Evolutionary conservation across 1,139 yeast genomes (phyloP).

Genomic region (Eremothecium gossypii): DNA sequence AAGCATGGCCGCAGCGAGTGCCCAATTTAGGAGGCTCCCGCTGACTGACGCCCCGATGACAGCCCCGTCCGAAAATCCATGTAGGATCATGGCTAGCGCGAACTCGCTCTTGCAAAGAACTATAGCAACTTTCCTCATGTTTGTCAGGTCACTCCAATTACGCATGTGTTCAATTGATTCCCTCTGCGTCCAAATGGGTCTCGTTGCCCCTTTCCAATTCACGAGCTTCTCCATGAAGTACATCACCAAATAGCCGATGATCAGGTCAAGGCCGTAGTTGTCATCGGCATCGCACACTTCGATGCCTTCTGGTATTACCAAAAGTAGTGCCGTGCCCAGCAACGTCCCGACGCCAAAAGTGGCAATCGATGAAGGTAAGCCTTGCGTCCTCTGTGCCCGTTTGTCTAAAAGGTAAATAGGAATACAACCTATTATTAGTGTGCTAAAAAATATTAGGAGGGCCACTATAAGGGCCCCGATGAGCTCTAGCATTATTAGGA

Average conservation of each 20-base stretch:
- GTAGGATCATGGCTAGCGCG: conserved; percentile 49
- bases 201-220: conserved; percentile 6
- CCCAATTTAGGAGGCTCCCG: conserved; percentile 35
- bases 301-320: conserved; percentile 55
- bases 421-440: conserved; percentile 31
- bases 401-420: conserved; percentile 27
- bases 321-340: conserved; percentile 45
- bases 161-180: conserved; percentile 1
- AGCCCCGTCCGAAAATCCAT: conserved; percentile 57
- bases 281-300: conserved; percentile 33
- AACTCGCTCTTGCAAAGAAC: conserved; percentile 32
- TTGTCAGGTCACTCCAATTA: conserved; percentile 14
- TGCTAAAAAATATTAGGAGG: conserved; percentile 16
- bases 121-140: conserved; percentile 15
- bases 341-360: conserved; percentile 49
- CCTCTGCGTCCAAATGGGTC: conserved; percentile 2
- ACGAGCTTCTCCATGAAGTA: conserved; percentile 23
- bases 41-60: conserved; percentile 48
- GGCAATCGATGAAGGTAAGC: conserved; percentile 27
- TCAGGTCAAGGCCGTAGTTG: conserved; percentile 25
- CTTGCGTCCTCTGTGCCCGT: conserved; percentile 14
- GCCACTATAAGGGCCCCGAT: conserved; percentile 13
- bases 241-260: conserved; percentile 26
- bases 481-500: too few relatives aligned
- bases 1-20: conserved; percentile 44